Percentiles rank a stretch among this genome's conserved stretches.
Conservation (phyloP, 2,329 filamentous ascomycete genomes). For the Monilinia aucupariae region DNA sequence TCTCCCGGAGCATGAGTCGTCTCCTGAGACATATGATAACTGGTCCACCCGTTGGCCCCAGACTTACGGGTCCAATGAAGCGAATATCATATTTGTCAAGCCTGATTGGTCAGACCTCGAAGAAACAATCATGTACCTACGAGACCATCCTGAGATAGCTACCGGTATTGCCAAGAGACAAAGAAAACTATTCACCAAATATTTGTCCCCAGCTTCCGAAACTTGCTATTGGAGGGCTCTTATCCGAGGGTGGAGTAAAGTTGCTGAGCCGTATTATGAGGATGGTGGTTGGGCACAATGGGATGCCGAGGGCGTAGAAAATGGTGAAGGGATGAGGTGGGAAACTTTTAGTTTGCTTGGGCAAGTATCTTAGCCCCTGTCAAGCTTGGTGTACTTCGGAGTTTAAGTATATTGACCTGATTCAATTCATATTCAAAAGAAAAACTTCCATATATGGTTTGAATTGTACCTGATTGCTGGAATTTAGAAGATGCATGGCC, state of each 20-base stretch:
- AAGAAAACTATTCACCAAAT: constrained; percentile 42
- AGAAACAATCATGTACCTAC: constrained; percentile 43
- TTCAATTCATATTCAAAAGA: too few species aligned
- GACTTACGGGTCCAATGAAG: constrained; percentile 36
- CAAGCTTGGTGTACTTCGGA: too few species aligned
- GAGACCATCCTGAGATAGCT: constrained; percentile 41
- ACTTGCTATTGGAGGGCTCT: constrained; percentile 49
- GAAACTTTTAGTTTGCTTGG: constrained; percentile 30
- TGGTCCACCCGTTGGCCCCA: constrained; percentile 39
- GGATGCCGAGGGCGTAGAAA: constrained; percentile 28
- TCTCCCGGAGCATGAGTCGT: constrained; percentile 17
- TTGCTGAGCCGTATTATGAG: constrained; percentile 38
- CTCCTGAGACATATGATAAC: neutral
- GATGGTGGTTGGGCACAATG: constrained; percentile 35
- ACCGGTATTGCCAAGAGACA: constrained; percentile 45
- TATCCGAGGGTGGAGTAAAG: constrained; percentile 44
- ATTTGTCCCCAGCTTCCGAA: constrained; percentile 47
- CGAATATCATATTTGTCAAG: constrained; percentile 47
- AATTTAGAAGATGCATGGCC: too few species aligned
- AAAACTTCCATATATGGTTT: too few species aligned
- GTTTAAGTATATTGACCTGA: too few species aligned
- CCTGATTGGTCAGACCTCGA: constrained; percentile 49
- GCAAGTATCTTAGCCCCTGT: constrained; percentile 17
- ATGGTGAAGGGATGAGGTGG: constrained; percentile 33
- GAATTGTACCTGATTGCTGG: too few species aligned